Evolutionary conservation across 1,284 basidiomycete genomes (phyloP), one percentile per base, ranked within the genome.

Genomic region (Leccinum cinnamomeum): DNA sequence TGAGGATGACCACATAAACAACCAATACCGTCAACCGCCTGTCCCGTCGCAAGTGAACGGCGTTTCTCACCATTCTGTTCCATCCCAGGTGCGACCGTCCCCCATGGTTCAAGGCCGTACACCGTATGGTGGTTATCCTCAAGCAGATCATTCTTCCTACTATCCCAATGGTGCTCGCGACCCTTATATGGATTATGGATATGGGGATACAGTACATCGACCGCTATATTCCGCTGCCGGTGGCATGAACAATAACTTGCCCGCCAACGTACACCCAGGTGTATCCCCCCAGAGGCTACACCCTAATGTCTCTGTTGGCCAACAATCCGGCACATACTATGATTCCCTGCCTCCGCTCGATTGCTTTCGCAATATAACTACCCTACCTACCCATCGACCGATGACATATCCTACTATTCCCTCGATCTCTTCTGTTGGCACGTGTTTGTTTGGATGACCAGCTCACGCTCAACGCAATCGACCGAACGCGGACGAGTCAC

Each of bases 321-420:
- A 82, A 67, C 84, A 86, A 68, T 75, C 83, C 44, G 79, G 79
- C 37, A 67, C 85, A 58, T 88, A 84, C 73, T 90, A 84, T 65
- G 88, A 89, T 67, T 90, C 66, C 71, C 78, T 63, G 77, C 78
- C 23, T 71, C 79, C 8, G 74, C 78, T 58, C 81, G 82, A 53
- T 79, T 82, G 7, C 75, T 80, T 30, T 83, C 87, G 2, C 87
- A 86, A 65, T 88, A 80, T 71, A 90, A 81, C 71, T 89, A 87
- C 67, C 79, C 86, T 35, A 69, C 79, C 5, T 30, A 30, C 30
- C 30, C 79, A 81, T 56, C 88, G 85, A 68, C 77, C 82, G 7
- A 79, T 90, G 71, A 78, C 88, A 62, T 90, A 86, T 73, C 81
- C 84, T 64, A 76, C 80, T 11, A 71, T 74, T 51, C 75, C 82